Evolutionary conservation across 2,329 filamentous ascomycete species (phyloP).

Genomic region (Tolypocladium paradoxum): DNA sequence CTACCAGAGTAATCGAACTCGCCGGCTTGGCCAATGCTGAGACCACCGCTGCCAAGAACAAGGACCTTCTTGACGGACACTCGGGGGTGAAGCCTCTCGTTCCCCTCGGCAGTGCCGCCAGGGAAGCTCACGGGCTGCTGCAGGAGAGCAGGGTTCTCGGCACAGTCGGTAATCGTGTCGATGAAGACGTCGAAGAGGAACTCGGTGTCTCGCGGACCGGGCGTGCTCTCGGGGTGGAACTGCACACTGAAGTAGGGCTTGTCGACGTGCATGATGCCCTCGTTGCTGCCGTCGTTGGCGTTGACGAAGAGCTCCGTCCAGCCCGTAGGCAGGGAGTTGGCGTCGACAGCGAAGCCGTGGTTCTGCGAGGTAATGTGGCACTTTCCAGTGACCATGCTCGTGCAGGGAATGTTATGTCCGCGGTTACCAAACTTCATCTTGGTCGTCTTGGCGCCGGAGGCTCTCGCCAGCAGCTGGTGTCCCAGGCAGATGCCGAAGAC

Average conservation of each 20-base stretch:
- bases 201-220: slow-evolving; percentile 89
- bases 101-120: slow-evolving; percentile 71
- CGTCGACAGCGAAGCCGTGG: slow-evolving; percentile 90
- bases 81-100: slow-evolving; percentile 62
- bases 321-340: slow-evolving; percentile 58
- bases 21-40: slow-evolving; percentile 95
- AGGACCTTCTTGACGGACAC: slow-evolving; percentile 90
- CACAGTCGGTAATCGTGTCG: slow-evolving; percentile 63
- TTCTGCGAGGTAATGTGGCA: slow-evolving; percentile 99
- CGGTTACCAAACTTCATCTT: slow-evolving; percentile 99
- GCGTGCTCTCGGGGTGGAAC: slow-evolving; percentile 96
- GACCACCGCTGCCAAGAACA: slow-evolving; percentile 84
- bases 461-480: slow-evolving; percentile 83
- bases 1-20: slow-evolving; percentile 98
- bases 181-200: slow-evolving; percentile 97
- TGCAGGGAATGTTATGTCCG: slow-evolving; percentile 97
- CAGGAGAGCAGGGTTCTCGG: slow-evolving; percentile 56
- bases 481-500: slow-evolving; percentile 96
- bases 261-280: slow-evolving; percentile 81
- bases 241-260: slow-evolving; percentile 98
- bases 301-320: slow-evolving; percentile 97
- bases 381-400: slow-evolving; percentile 86
- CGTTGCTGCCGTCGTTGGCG: slow-evolving; percentile 95
- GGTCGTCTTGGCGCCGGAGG: slow-evolving; percentile 70
- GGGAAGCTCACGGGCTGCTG: slow-evolving; percentile 73